Evolutionary conservation across 169 alveolate species (phyloP), one percentile per base, ranked within the genome.

Genomic region (Prorocentrum cordatum): DNA sequence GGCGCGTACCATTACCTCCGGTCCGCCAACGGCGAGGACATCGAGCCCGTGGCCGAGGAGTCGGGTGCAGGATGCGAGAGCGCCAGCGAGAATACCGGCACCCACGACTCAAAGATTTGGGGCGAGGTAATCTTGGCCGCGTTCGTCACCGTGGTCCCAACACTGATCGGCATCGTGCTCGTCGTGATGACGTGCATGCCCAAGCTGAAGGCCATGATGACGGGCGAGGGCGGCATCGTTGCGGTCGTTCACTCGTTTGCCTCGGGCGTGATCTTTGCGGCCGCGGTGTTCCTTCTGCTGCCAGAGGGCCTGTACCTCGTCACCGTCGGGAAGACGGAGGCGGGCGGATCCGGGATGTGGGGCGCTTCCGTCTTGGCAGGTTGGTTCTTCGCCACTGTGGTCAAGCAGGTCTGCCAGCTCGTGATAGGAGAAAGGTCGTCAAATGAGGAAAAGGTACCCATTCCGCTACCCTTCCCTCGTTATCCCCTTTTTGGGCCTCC

Each of bases 231-330:
- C n/a, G n/a, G n/a, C n/a, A 26, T 45, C 7, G 45, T 71, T 27
- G 67, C 39, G 47, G 39, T 7, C n/a, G 3, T 36, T 29, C 39
- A 71, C 38, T 10, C 83, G 33, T 1, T 45, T 27, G 83, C 83
- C 24, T 26, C 83, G n/a, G 83, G 83, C 4, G 38, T 71, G 7
- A 29, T 71, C 29, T 24, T 71, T 31, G 83, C 67, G 2, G 83
- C 83, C 9, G 83, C 83, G 9, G 4, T 71, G 67, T 71, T 71
- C 83, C 47, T 71, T n/a, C 29, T 71, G 27, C 29, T 71, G 31
- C 83, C 83, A 3, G 83, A 71, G 47, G 66, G 47, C 47, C 18
- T 26, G 7, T 66, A 71, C 67, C 26, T 71, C 45, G 47, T 71
- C 29, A 66, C 67, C 1, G 83, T 45, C 22, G 64, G 67, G 18